These are phyloP conservation scores for Alternaria dauci DNA, from an alignment of 2,329 filamentous ascomycete genomes.

Conservation along the genomic window DNA sequence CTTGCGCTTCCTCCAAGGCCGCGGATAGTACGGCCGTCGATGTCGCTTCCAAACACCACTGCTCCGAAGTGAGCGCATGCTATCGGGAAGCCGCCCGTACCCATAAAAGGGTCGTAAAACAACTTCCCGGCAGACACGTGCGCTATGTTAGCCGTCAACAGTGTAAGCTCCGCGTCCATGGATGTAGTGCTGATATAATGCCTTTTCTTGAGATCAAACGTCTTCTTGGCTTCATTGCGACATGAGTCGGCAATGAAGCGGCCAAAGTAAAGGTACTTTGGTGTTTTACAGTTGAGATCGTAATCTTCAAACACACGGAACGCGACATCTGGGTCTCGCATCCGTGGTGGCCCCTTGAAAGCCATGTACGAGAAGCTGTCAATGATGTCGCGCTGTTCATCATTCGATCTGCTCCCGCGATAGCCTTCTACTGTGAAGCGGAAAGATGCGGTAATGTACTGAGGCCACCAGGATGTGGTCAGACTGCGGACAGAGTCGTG, in stretches of 20 bases:
- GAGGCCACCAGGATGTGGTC: conserved; percentile 71
- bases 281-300: conserved; percentile 61
- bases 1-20: conserved; percentile 64
- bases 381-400: conserved; percentile 76
- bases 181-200: conserved; percentile 94
- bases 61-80: conserved; percentile 92
- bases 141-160: conserved; percentile 91
- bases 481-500: conserved; percentile 69
- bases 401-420: conserved; percentile 72
- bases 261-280: conserved; percentile 73
- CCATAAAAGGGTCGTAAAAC: conserved; percentile 95
- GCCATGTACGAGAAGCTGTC: conserved; percentile 80
- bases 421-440: conserved; percentile 87
- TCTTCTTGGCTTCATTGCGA: conserved; percentile 70
- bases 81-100: conserved; percentile 90
- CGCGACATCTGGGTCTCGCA: conserved; percentile 72
- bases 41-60: conserved; percentile 84
- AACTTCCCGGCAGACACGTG: conserved; percentile 82
- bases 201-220: conserved; percentile 90
- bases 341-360: conserved; percentile 78
- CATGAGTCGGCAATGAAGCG: conserved; percentile 72
- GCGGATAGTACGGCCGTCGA: conserved; percentile 87
- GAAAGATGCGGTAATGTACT: conserved; percentile 74
- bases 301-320: conserved; percentile 89
- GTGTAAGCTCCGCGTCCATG: conserved; percentile 93